Evolutionary conservation across 148 eudicot genomes (phyloP).

Genomic region (Nepenthes gracilis): DNA sequence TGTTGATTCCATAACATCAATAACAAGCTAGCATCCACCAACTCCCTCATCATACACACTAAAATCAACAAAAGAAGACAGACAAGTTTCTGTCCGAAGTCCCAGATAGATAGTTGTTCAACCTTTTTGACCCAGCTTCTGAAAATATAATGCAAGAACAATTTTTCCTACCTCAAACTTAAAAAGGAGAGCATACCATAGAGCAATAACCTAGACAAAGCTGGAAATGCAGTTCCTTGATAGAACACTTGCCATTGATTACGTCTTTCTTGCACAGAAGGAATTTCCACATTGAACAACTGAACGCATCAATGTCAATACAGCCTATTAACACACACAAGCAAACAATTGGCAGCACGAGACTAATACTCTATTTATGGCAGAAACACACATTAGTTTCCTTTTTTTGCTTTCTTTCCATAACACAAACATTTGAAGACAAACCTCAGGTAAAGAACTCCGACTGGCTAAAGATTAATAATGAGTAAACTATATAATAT

Average conservation of each 20-base stretch:
- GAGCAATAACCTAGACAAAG: conserved; percentile 59
- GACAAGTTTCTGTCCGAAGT: background rate
- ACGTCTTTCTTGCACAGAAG: conserved; percentile 28
- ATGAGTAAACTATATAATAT: background rate
- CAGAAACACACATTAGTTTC: background rate
- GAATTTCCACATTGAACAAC: conserved; percentile 30
- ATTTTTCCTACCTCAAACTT: background rate
- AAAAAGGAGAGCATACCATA: conserved; percentile 31
- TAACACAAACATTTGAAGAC: background rate
- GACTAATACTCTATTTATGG: background rate
- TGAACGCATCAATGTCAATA: conserved; percentile 14
- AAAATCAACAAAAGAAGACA: background rate
- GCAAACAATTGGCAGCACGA: background rate
- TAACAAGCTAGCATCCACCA: too few relatives aligned
- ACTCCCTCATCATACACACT: background rate
- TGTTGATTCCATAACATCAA: too few relatives aligned
- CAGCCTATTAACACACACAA: background rate
- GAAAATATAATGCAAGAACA: background rate
- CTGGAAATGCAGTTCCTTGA: conserved; percentile 55
- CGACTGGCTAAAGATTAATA: too few relatives aligned
- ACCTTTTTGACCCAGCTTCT: background rate
- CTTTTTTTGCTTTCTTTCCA: background rate
- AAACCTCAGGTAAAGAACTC: too few relatives aligned
- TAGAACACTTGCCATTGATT: conserved; percentile 62
- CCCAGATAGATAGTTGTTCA: too few relatives aligned